A percentile compares a stretch with the other conserved stretches of the same genome.
phyloP scores from a whole-genome alignment of 2,329 filamentous ascomycete species.

The Penicillium sp. region DNA sequence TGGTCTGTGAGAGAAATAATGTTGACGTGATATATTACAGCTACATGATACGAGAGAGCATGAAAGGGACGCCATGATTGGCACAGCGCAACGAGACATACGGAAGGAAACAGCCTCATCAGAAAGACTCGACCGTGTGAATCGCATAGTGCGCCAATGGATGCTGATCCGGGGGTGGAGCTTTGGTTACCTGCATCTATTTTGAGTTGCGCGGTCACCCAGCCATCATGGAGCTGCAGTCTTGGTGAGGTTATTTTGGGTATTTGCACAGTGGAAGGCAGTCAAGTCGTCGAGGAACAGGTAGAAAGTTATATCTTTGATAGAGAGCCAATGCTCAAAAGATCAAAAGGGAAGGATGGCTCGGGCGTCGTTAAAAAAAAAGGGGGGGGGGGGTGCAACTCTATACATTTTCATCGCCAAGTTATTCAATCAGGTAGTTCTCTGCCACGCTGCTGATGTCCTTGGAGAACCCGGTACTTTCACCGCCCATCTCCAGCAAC shows the following conservation, averaged over 20 bases:
- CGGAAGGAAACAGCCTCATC: too few relatives aligned
- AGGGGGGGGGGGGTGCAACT: conserved; percentile 20
- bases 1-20: conserved; percentile 9
- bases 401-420: conserved; percentile 26
- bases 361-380: conserved; percentile 33
- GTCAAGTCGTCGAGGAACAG: too few relatives aligned
- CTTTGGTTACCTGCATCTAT: too few relatives aligned
- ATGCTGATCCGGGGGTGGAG: too few relatives aligned
- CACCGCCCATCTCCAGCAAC: conserved; percentile 42
- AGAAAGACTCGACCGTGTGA: too few relatives aligned
- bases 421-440: conserved; percentile 42
- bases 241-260: too few relatives aligned
- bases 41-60: conserved; percentile 9
- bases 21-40: conserved; percentile 22
- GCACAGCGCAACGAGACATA: too few relatives aligned
- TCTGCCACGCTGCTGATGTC: conserved; percentile 41
- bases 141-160: too few relatives aligned
- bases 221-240: too few relatives aligned
- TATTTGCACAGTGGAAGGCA: too few relatives aligned
- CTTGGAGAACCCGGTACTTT: conserved; percentile 42
- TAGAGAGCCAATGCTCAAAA: conserved; percentile 19
- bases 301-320: conserved; percentile 2
- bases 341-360: conserved; percentile 13
- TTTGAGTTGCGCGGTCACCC: too few relatives aligned
- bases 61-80: too few relatives aligned